Base-by-base conservation (phyloP, 1,284 basidiomycete species). In the Ceratobasidium sp. region DNA sequence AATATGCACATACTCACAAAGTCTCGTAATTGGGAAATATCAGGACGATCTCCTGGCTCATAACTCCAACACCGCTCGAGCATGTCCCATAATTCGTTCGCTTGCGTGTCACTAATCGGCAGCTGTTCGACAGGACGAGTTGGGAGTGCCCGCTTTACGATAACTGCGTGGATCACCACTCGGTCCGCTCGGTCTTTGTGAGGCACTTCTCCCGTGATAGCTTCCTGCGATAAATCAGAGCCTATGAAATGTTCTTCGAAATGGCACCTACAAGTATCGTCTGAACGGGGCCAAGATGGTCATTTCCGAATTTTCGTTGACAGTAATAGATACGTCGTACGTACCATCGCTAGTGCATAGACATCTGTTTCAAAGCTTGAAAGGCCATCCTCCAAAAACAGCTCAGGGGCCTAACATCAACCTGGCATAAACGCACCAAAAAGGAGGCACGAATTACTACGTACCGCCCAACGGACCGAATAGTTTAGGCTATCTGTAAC, bases 51-150 rank as follows among this genome's bases (percentile, higher is more conserved):
- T 31, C 16, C 27, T n/a, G 68, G 68, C 41, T 49, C 56, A n/a
- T 61, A 49, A 31, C 56, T 61, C 68, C 68, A 72, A 46, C 68
- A 72, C 4, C 68, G 68, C 8, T 43, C 56, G 34, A 72, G 58
- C 56, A 72, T 48, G 13, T 11, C 56, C 68, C 68, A 72, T 51
- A 72, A 27, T 24, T 24, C 43, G 46, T 72, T 43, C 9, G 54
- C 68, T 48, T 61, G 14, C 13, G 16, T 59, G 43, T 43, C 61
- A 14, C 22, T 22, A 9, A 31, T 37, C 24, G 68, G 56, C 48
- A 72, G 43, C n/a, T 31, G 16, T 16, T 61, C 56, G 13, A 49
- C 16, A 2, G 68, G 68, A 14, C 68, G 68, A 5, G 41, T 19
- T 13, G 68, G 68, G 9, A 31, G 56, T 22, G 61, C 24, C 13